Base-by-base conservation (phyloP, 1,139 yeast species). In the Yamadazyma dendronema region DNA sequence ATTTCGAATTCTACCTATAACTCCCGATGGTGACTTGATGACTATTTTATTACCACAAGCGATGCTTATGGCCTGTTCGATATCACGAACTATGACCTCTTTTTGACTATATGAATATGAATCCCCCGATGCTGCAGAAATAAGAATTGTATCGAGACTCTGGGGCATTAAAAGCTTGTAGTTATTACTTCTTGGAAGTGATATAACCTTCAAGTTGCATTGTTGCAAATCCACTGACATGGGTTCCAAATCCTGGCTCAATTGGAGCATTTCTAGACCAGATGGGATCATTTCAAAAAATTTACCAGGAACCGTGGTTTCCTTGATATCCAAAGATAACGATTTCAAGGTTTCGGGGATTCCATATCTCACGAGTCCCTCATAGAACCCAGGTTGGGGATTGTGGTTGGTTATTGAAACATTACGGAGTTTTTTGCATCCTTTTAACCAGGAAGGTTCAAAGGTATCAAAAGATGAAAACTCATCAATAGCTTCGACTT, bases 391-490 rank as follows among this genome's bases (percentile, higher is more conserved):
- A 6, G 22, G 22, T 19, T 19, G 22, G 9, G 6, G 9, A 19
- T 19, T 19, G 22, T 19, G 22, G 22, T 19, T 19, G 8, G 6
- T 19, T 6, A 19, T 19, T 9, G 9, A 9, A 9, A 19, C 8
- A 19, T 19, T 7, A 6, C 9, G 22, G 6, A 19, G 9, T 19
- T 19, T 19, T 9, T 9, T 9, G 9, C 22, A 19, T 7, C 22
- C 9, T 7, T 32, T 14, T n/a, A 39, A 31, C 8, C 31, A 10
- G 10, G 34, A 30, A 3, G 34, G 17, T 14, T 39, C 42, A 10
- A 14, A 21, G n/a, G 27, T 27, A 22, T 39, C 42, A 10, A 19
- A 17, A 4, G 42, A 27, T 22, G 24, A 11, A 31, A 34, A 24
- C 6, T 23, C 31, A 25, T 36, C 39, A 17, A 26, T n/a, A 14